Evolutionary conservation across 306 rosid genomes (phyloP).

Genomic region (Prinsepia uniflora): DNA sequence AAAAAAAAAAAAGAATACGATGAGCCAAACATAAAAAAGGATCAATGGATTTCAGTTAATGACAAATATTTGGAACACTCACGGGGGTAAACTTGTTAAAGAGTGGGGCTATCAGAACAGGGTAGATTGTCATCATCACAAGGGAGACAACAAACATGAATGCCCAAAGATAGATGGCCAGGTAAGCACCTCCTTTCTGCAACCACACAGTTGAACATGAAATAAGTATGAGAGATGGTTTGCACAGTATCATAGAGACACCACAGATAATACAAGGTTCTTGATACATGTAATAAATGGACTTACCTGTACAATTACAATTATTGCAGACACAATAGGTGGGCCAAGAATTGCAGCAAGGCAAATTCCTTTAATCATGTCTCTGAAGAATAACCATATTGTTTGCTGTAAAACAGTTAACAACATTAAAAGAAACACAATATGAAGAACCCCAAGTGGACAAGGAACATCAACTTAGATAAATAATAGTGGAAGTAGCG

Average conservation of each 20-base stretch:
- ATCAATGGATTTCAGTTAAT: slow-evolving; percentile 2
- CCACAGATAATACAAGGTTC: slow-evolving; percentile 17
- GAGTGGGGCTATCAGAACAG: slow-evolving; percentile 90
- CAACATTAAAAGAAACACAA: slow-evolving; percentile 20
- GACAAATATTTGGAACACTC: slow-evolving; percentile 34
- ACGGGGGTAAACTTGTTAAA: slow-evolving; percentile 95
- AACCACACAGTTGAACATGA: slow-evolving; percentile 26
- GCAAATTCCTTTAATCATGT: slow-evolving; percentile 72
- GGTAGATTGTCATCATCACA: slow-evolving; percentile 96
- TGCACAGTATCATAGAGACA: slow-evolving; percentile 9
- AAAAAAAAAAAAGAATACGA: slow-evolving; percentile 18
- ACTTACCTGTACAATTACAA: slow-evolving; percentile 78
- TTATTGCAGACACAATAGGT: slow-evolving; percentile 87
- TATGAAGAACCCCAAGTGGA: background rate
- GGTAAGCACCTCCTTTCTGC: slow-evolving; percentile 99
- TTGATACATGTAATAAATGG: slow-evolving; percentile 7
- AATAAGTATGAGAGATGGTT: background rate
- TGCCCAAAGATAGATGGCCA: slow-evolving; percentile 96
- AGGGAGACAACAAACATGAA: slow-evolving; percentile 84
- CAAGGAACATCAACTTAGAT: background rate
- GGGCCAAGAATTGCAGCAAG: slow-evolving; percentile 73
- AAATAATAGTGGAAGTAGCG: background rate
- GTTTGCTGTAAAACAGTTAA: slow-evolving; percentile 71
- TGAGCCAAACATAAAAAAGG: slow-evolving; percentile 9
- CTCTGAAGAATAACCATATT: slow-evolving; percentile 83